phyloP scores from a whole-genome alignment of 2,329 filamentous ascomycete genomes.

The Sclerotiophoma versabilis region DNA sequence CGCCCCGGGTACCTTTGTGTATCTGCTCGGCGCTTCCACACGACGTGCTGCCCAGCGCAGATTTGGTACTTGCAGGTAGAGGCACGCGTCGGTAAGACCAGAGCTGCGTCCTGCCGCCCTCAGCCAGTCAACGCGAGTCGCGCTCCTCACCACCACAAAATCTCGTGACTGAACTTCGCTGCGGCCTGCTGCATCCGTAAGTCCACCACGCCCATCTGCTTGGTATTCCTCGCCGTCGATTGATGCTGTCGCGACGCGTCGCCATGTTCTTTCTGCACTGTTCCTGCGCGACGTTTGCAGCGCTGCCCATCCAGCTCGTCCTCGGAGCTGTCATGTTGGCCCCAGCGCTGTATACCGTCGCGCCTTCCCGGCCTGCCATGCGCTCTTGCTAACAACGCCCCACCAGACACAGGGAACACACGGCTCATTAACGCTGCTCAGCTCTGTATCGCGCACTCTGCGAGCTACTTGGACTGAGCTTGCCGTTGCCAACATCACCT shows the following conservation, averaged over 20 bases:
- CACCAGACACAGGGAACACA: conserved; percentile 32
- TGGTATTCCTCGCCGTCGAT: conserved; percentile 18
- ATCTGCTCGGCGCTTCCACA: conserved; percentile 24
- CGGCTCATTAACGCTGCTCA: conserved; percentile 26
- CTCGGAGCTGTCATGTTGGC: conserved; percentile 5
- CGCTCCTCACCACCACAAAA: conserved; percentile 38
- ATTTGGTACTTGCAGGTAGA: conserved; percentile 12
- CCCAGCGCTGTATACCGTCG: conserved; percentile 19
- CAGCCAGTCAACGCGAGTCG: conserved; percentile 35
- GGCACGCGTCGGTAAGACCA: conserved; percentile 30
- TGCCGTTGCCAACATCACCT: conserved; percentile 36
- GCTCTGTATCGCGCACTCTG: conserved; percentile 33
- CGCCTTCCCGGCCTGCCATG: conserved; percentile 18
- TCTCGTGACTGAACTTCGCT: conserved; percentile 46
- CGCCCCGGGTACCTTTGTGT: conserved; percentile 23
- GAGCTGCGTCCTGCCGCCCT: conserved; percentile 19
- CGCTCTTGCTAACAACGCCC: conserved; percentile 34
- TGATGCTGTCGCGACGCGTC: conserved; percentile 13
- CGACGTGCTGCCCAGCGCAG: conserved; percentile 23
- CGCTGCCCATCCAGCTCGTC: conserved; percentile 8
- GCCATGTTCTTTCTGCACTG: conserved; percentile 3
- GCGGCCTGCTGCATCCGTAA: conserved; percentile 46
- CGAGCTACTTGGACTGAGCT: conserved; percentile 25
- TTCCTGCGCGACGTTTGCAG: conserved; percentile 11
- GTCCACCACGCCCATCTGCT: conserved; percentile 27